These are phyloP conservation scores for Alternaria ventricosa DNA, from an alignment of 2,329 filamentous ascomycete species.

Conservation along the genomic window DNA sequence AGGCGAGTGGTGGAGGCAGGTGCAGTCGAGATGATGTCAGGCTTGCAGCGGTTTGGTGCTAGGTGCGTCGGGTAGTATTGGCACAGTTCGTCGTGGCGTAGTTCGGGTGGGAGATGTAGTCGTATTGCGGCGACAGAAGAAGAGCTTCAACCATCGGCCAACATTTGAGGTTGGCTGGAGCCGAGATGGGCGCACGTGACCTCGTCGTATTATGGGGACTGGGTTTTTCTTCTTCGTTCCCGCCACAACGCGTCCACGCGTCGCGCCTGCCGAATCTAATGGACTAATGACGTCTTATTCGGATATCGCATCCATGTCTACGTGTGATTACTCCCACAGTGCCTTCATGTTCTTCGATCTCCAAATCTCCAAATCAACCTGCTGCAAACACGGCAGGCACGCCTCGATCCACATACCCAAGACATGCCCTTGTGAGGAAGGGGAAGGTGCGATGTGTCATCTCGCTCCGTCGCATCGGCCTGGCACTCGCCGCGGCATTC, in stretches of 20 bases:
- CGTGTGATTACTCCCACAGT: not conserved
- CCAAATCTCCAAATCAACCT: not conserved
- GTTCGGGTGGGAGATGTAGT: slow-evolving; percentile 13
- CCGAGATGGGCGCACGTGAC: slow-evolving; percentile 19
- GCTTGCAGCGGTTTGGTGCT: slow-evolving; percentile 27
- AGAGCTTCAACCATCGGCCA: slow-evolving; percentile 15
- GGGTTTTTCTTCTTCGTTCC: slow-evolving; percentile 4
- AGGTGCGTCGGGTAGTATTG: slow-evolving; percentile 14
- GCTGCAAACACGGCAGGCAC: not conserved
- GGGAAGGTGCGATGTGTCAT: not conserved
- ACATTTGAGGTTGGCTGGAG: slow-evolving; percentile 27
- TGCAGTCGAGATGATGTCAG: slow-evolving; percentile 28
- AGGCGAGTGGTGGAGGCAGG: slow-evolving; percentile 30
- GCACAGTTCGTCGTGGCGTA: slow-evolving; percentile 14
- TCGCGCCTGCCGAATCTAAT: slow-evolving; percentile 1
- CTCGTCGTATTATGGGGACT: not conserved
- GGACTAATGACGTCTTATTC: not conserved
- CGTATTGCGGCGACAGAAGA: slow-evolving; percentile 27
- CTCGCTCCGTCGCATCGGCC: not conserved
- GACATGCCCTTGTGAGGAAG: not conserved
- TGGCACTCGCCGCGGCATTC: not conserved
- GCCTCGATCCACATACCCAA: not conserved
- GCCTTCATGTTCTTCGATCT: not conserved
- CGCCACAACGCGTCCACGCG: slow-evolving; percentile 15
- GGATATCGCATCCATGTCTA: not conserved